phyloP scores from a whole-genome alignment of 2,329 filamentous ascomycete genomes.

The Grosmannia huntii region DNA sequence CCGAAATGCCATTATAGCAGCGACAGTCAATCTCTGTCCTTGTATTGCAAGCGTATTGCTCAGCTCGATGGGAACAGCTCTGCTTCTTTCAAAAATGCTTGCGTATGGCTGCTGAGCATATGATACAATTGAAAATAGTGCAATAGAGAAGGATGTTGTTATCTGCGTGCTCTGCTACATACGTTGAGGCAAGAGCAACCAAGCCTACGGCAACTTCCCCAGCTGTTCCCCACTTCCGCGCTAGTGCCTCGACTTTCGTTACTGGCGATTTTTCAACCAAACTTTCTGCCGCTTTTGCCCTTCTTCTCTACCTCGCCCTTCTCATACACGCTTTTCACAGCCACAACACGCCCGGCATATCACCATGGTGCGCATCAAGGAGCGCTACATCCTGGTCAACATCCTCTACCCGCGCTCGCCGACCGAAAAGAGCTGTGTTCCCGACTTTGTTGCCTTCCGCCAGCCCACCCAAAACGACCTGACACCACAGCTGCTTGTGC shows the following conservation, averaged over 20 bases:
- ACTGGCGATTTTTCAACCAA: neutral
- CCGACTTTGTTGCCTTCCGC: slow-evolving; percentile 61
- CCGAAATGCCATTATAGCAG: slow-evolving; percentile 38
- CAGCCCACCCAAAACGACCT: slow-evolving; percentile 65
- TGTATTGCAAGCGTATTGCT: no score
- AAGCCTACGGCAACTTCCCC: neutral
- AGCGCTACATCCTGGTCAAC: slow-evolving; percentile 89
- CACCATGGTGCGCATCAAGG: slow-evolving; percentile 86
- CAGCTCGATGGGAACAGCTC: no score
- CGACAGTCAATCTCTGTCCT: neutral
- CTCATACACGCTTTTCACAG: neutral
- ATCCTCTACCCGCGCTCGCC: slow-evolving; percentile 66
- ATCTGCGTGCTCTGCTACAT: neutral
- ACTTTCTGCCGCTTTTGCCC: neutral
- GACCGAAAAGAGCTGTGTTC: slow-evolving; percentile 16
- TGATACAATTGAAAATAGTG: neutral
- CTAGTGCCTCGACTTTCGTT: neutral
- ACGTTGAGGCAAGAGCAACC: neutral
- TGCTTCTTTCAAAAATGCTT: no score
- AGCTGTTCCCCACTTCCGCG: neutral
- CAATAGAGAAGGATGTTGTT: neutral
- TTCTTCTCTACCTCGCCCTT: neutral
- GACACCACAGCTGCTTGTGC: slow-evolving; percentile 50
- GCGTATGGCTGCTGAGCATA: no score
- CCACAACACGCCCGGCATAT: neutral